These are phyloP conservation scores for Solanum hybrid DNA, from an alignment of 305 asterid species.

Conservation along the genomic window DNA sequence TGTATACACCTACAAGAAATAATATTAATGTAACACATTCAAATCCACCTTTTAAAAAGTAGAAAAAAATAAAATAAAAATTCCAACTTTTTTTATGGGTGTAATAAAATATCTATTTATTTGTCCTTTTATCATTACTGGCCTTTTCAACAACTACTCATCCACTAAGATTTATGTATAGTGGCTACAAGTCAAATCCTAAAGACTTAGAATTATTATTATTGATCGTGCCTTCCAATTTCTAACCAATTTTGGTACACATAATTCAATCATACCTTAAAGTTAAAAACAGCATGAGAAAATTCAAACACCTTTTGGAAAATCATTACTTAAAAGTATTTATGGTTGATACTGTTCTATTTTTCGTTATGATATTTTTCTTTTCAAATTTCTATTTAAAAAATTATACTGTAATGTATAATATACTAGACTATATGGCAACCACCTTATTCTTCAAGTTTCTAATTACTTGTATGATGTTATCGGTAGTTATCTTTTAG, in stretches of 20 bases:
- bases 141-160: constrained; percentile 35
- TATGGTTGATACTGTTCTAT: neutral
- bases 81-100: neutral
- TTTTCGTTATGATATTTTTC: neutral
- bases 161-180: constrained; percentile 44
- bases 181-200: constrained; percentile 27
- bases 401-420: neutral
- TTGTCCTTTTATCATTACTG: neutral
- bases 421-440: neutral
- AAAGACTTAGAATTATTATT: constrained; percentile 15
- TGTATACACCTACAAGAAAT: neutral
- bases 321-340: neutral
- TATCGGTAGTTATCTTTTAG: neutral
- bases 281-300: neutral
- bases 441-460: neutral
- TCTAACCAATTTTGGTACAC: constrained; percentile 20
- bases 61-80: neutral
- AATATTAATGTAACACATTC: neutral
- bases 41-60: neutral
- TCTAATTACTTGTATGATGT: neutral
- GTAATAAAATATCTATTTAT: neutral
- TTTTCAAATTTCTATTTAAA: neutral
- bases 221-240: constrained; percentile 15
- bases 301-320: neutral
- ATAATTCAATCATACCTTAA: constrained; percentile 2